Base-by-base conservation (phyloP, 208 protist species). In the Trypanosoma vivax region DNA sequence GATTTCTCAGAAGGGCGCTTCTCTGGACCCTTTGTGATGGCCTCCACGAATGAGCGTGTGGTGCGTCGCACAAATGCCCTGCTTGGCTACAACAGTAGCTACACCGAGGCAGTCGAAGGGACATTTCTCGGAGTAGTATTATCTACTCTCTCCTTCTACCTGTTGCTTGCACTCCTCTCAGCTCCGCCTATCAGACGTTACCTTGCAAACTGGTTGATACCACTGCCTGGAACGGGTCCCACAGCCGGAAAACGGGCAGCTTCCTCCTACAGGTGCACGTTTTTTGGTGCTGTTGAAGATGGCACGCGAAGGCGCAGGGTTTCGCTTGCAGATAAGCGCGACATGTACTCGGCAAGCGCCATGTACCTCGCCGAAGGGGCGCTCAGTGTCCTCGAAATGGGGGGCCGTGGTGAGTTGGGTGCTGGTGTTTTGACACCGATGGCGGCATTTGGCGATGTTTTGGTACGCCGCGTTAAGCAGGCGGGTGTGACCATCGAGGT, bases 31-130 rank as follows among this genome's bases (percentile, higher is more conserved):
- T 85, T 69, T 58, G 2, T 82, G 38, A 89, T 78, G 70, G 64
- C 88, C n/a, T 25, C 55, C 7, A 62, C 63, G 34, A 90, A 90
- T 57, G 76, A 90, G 57, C 73, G 76, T 29, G 48, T 89, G 2
- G 88, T 95, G 48, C 80, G 88, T 23, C 82, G 88, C 43, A 87
- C 70, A 34, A 90, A 88, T 76, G 75, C 79, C 29, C 73, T 95
- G 16, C 51, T 73, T 48, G 63, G 65, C 16, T 73, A 61, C 21
- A 51, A 62, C 6, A 70, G 83, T 16, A 57, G 64, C 7, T 90
- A 89, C 63, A 40, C 74, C 34, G 77, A 92, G 76, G 47, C 58
- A 5, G 43, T 53, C 19, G 59, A 70, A 38, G 83, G 76, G 11
- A 37, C 58, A 11, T 54, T 89, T 29, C 24, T 61, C 13, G 16